Base-by-base conservation (phyloP, 2,329 filamentous ascomycete genomes). In the Mycosphaerella sp. region DNA sequence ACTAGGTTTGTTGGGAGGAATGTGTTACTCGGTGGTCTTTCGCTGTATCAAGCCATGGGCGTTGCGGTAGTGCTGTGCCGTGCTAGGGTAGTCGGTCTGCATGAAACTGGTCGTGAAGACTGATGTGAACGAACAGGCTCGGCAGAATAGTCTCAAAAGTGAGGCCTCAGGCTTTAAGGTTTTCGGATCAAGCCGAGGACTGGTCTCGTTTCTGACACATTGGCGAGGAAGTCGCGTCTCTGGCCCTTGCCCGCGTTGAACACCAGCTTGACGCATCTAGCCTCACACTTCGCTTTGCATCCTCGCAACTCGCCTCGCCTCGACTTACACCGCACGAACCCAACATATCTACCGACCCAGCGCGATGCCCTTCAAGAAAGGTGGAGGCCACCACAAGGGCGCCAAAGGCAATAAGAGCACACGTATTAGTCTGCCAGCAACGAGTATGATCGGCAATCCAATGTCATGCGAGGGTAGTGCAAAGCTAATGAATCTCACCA, bases 281-380 rank as follows among this genome's bases (percentile, higher is more conserved):
- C 32, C 36, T 45, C 42, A 38, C 10, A 21, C 34, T 17, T 34
- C 40, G 36, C 23, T 29, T 29, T 6, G 48, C 29, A 26, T 23
- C 6, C 10, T 21, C 48, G n/a, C 17, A n/a, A 38, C 26, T 7
- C 26, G 26, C 26, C 26, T 29, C 26, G 26, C 29, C 48, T 23
- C 23, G 40, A 6, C 29, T 26, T 17, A n/a, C 31, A 34, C 14
- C 10, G 17, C 12, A 31, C 40, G 1, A 40, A 38, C 8, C 40
- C 23, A 29, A n/a, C 17, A 41, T n/a, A 10, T 21, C 17, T 6
- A 26, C 23, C 12, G 2, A 26, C 17, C 26, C 43, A 39, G 45
- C 54, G 21, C 50, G 29, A 66, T 66, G 63, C 62, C 62, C 29
- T 66, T 66, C 57, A 66, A 64, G 47, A 64, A 64, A 41, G 63